Conservation (phyloP, 148 eudicot species). For the Cornus kousa region DNA sequence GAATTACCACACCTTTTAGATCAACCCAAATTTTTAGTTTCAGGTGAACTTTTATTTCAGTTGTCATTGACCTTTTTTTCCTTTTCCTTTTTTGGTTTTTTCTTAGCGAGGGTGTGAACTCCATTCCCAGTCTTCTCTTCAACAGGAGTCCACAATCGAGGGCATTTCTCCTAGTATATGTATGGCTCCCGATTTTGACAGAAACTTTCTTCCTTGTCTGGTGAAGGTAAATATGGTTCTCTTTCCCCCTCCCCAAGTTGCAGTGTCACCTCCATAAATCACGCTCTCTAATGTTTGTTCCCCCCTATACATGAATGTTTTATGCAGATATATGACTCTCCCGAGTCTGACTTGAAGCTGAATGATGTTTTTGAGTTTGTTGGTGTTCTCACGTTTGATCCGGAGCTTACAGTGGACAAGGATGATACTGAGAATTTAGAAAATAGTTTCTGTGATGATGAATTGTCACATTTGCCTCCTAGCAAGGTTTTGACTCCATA, state of each 20-base stretch:
- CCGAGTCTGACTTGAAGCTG: constrained; percentile 77
- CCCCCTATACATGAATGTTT: background rate
- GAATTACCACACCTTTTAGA: background rate
- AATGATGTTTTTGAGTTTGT: constrained; percentile 91
- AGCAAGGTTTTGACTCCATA: constrained; percentile 52
- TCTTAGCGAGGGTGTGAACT: constrained; percentile 55
- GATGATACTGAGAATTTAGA: constrained; percentile 38
- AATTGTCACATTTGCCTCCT: constrained; percentile 45
- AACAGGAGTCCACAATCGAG: constrained; percentile 27
- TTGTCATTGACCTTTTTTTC: constrained; percentile 3
- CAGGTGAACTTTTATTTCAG: background rate
- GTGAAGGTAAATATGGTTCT: constrained; percentile 58
- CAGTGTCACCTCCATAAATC: background rate
- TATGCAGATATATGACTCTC: constrained; percentile 74
- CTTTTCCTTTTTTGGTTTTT: background rate
- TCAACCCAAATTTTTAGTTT: background rate
- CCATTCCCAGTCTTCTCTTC: constrained; percentile 34
- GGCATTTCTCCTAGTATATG: constrained; percentile 23
- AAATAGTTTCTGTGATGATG: constrained; percentile 48
- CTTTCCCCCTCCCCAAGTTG: background rate
- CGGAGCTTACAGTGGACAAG: constrained; percentile 34
- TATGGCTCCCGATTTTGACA: constrained; percentile 33
- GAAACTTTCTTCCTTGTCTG: constrained; percentile 58
- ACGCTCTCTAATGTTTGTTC: constrained; percentile 5
- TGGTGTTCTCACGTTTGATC: constrained; percentile 80